Evolutionary conservation across 495 filamentous ascomycete genomes (phyloP), one percentile per base, ranked within the genome.

Genomic region (Lasiosphaeria miniovina): DNA sequence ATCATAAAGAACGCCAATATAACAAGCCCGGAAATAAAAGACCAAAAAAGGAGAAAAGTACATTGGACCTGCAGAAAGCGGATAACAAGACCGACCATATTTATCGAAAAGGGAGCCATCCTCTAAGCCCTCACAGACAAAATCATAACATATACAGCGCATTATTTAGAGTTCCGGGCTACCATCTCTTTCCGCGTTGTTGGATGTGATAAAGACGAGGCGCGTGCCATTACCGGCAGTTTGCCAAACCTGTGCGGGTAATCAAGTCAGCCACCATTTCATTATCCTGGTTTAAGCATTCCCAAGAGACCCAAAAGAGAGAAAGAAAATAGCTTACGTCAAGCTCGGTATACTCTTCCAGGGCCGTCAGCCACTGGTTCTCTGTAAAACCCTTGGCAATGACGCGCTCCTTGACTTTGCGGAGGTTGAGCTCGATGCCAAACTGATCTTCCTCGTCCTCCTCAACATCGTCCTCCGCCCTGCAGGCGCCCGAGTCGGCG

Each of bases 351-450:
- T 98, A 98, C 77, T 98, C 94, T 56, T 93, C 88, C 64, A 98
- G 80, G 41, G 91, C 88, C 61, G 83, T 83, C 53, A 86, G 81
- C 74, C 96, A 89, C 70, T 98, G 92, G 75, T 96, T 89, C 63
- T 91, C 88, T 4, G 95, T 98, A 67, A 98, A 98, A 8, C 95
- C 95, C 81, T 96, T 97, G 34, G 91, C 94, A 63, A 98, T 80
- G 34, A 98, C 91, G 46, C 94, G 71, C 69, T 98, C 92, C 64
- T 91, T 81, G 40, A 98, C 89, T 71, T 88, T 88, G 61, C 87
- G 80, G 79, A 98, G 80, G 73, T 87, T 93, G 62, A 98, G 72
- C 74, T 95, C 91, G 4, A 90, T 87, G 5, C 85, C 75, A 64
- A 70, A 66, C 38, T 63, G 58, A 7, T 71, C 71, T 17, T 74